Base-by-base conservation (phyloP, 805 yeast genomes). In the Starmerella apis region DNA sequence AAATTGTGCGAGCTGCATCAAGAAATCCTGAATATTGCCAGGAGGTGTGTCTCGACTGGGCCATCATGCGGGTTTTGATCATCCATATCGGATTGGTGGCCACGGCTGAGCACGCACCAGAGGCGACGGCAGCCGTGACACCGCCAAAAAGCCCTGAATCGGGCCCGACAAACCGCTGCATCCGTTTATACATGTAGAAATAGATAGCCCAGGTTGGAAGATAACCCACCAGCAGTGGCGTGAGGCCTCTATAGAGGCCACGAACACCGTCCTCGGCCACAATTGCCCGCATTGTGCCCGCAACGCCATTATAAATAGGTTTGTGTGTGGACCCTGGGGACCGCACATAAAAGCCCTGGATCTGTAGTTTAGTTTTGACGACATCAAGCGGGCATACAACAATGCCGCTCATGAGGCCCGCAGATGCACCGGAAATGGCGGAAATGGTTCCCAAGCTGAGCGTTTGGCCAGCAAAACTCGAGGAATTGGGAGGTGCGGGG, bases 191-290 rank as follows among this genome's bases (percentile, higher is more conserved):
- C 28, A 87, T 83, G 7, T 90, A 76, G 67, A 92, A 92, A 64
- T 92, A 92, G 43, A 92, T 84, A 73, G 87, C 87, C 98, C 98
- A 92, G 0, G 96, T 86, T 14, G 98, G 98, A 59, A 92, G 79
- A 66, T 92, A 92, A 0, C 98, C 98, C 46, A 90, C 67, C 1
- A 90, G 76, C 35, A 90, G 86, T n/a, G 98, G 97, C 1, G 82
- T 82, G 22, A 92, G 68, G 4, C 98, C 98, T 54, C 95, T 71
- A 64, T 92, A 92, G 13, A 92, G 71, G 0, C 97, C 97, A 36
- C 77, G 66, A 1, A 79, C 59, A 9, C 96, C 95, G 67, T 88
- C 96, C 49, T 87, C 90, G 33, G 66, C 64, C 51, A 78, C 67
- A 18, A 90, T 88, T 1, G 81, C 73, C 22, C 69, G 62, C 62